Evolutionary conservation across 2,329 filamentous ascomycete species (phyloP).

Genomic region (Beauveria caledonica): DNA sequence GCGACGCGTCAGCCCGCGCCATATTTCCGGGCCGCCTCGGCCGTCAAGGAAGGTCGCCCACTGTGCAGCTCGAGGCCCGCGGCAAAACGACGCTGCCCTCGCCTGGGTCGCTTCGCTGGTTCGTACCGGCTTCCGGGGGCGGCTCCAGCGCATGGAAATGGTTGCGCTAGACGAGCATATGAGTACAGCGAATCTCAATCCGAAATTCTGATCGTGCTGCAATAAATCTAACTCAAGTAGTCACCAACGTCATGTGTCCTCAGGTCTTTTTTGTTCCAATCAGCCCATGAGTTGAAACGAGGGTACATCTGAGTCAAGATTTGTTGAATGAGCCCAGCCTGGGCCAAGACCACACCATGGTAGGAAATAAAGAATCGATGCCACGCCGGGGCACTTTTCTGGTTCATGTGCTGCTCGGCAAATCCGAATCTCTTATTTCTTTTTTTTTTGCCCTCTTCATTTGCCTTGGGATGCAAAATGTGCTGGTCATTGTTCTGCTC

Average conservation of each 20-base stretch:
- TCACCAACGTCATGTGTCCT: no score
- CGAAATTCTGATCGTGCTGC: slow-evolving; percentile 25
- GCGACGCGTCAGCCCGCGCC: slow-evolving; percentile 23
- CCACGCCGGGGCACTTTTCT: slow-evolving; percentile 17
- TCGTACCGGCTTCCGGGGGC: slow-evolving; percentile 25
- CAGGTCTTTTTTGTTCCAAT: no score
- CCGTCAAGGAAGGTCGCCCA: slow-evolving; percentile 29
- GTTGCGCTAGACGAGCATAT: slow-evolving; percentile 27
- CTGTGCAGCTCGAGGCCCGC: slow-evolving; percentile 30
- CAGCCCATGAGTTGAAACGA: neutral
- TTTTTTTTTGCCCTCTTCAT: slow-evolving; percentile 18
- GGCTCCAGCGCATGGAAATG: slow-evolving; percentile 28
- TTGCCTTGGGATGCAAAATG: slow-evolving; percentile 41
- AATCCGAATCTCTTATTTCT: slow-evolving; percentile 9
- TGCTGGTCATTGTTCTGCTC: slow-evolving; percentile 44
- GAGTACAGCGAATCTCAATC: slow-evolving; percentile 21
- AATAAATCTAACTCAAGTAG: slow-evolving; percentile 15
- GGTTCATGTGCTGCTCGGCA: slow-evolving; percentile 21
- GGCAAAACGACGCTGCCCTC: slow-evolving; percentile 31
- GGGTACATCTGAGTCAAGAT: slow-evolving; percentile 9
- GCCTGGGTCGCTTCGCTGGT: slow-evolving; percentile 32
- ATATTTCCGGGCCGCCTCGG: slow-evolving; percentile 27
- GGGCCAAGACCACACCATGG: slow-evolving; percentile 22
- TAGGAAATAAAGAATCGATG: slow-evolving; percentile 23
- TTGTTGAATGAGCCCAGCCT: slow-evolving; percentile 25